These are phyloP conservation scores for Pittosporum tobira DNA, from an alignment of 129 eudicot genomes.

Conservation along the genomic window DNA sequence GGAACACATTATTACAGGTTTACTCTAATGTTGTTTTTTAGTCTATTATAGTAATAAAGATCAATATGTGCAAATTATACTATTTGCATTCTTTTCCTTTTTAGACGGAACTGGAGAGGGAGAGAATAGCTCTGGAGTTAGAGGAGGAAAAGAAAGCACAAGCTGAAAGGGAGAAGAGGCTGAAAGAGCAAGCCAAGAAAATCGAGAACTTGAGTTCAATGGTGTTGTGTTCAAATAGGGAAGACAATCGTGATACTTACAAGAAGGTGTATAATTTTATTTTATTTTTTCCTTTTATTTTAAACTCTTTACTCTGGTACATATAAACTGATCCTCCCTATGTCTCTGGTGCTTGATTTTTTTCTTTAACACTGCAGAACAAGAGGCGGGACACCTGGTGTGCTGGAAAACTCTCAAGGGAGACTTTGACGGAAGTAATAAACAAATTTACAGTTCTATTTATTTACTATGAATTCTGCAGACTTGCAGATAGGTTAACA, in stretches of 20 bases:
- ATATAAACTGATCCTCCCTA: background rate
- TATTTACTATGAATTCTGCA: background rate
- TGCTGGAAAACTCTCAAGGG: slow-evolving; percentile 62
- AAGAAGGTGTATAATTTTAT: slow-evolving; percentile 44
- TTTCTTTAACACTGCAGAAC: slow-evolving; percentile 32
- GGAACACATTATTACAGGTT: slow-evolving; percentile 94
- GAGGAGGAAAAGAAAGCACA: slow-evolving; percentile 99
- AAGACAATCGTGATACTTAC: slow-evolving; percentile 42
- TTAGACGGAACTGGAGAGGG: slow-evolving; percentile 95
- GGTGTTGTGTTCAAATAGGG: slow-evolving; percentile 71
- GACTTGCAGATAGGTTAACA: background rate
- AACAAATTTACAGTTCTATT: background rate
- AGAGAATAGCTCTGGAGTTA: slow-evolving; percentile 88
- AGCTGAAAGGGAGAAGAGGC: slow-evolving; percentile 73
- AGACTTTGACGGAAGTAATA: slow-evolving; percentile 40
- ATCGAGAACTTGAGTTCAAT: slow-evolving; percentile 86
- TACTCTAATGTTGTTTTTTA: slow-evolving; percentile 13
- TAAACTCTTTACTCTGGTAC: background rate
- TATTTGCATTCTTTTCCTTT: background rate
- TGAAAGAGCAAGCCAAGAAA: slow-evolving; percentile 74
- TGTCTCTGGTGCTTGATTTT: slow-evolving; percentile 1
- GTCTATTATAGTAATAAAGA: slow-evolving; percentile 4
- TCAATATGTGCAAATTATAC: slow-evolving; percentile 1
- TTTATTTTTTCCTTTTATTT: background rate
- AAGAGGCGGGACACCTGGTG: slow-evolving; percentile 99